Evolutionary conservation across 306 rosid species (phyloP).

Genomic region (Crataegus laevigata): DNA sequence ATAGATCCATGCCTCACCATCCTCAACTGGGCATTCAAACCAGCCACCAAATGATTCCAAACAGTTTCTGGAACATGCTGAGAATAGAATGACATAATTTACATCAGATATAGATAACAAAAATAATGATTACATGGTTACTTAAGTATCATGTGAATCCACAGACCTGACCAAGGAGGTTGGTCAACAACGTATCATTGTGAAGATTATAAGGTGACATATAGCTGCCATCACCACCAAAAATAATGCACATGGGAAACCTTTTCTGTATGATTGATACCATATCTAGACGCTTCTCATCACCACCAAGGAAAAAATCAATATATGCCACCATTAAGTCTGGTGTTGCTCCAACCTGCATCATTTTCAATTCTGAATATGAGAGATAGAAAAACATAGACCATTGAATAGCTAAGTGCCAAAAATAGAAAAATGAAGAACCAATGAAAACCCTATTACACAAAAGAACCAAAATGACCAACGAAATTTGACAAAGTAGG

Average conservation of each 20-base stretch:
- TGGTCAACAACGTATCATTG: conserved; percentile 81
- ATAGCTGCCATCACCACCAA: conserved; percentile 97
- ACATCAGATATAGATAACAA: background rate
- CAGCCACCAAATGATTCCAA: conserved; percentile 93
- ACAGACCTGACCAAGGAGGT: conserved; percentile 89
- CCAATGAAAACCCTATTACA: background rate
- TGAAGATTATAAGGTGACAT: conserved; percentile 93
- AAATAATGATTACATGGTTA: background rate
- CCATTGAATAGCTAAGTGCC: conserved; percentile 1
- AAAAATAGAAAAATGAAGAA: background rate
- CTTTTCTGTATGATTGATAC: conserved; percentile 93
- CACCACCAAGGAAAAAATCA: conserved; percentile 98
- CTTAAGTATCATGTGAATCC: conserved; percentile 8
- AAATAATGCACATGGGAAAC: conserved; percentile 94
- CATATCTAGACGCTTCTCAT: conserved; percentile 87
- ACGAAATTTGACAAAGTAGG: background rate
- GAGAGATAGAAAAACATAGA: conserved; percentile 5
- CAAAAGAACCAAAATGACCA: background rate
- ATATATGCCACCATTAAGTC: conserved; percentile 93
- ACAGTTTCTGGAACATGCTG: conserved; percentile 98
- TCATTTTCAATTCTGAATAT: conserved; percentile 21
- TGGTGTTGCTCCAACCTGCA: conserved; percentile 94
- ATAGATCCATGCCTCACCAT: conserved; percentile 83
- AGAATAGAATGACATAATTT: conserved; percentile 12
- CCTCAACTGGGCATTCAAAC: conserved; percentile 92